phyloP scores from a whole-genome alignment of 805 yeast genomes.

The Saccharomycopsis microspora region DNA sequence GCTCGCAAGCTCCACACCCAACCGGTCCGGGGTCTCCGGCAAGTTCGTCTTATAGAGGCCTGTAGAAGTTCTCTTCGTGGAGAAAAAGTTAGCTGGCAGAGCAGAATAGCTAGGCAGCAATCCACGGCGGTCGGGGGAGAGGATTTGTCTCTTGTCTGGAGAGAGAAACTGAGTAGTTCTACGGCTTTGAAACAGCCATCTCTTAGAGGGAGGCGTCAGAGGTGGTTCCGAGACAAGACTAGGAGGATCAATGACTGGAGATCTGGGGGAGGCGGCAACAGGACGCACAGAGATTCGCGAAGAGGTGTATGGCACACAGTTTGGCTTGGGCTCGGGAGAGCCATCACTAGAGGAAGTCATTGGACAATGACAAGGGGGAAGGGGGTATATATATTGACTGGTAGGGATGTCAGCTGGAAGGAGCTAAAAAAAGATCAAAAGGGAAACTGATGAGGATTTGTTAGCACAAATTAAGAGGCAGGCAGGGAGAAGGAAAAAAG shows the following conservation, averaged over 20 bases:
- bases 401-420: too few species aligned
- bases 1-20: not conserved
- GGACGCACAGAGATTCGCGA: constrained; percentile 5
- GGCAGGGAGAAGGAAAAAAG: too few species aligned
- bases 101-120: not conserved
- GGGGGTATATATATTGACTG: too few species aligned
- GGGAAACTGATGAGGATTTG: too few species aligned
- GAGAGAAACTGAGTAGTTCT: constrained; percentile 6
- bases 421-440: too few species aligned
- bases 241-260: not conserved
- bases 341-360: too few species aligned
- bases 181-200: not conserved
- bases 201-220: constrained; percentile 11
- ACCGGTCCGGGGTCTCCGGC: constrained; percentile 11
- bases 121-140: too few species aligned
- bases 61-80: constrained; percentile 4
- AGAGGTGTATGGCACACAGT: constrained; percentile 15
- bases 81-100: constrained; percentile 5
- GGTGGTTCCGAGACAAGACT: constrained; percentile 1
- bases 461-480: too few species aligned
- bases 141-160: constrained; percentile 4
- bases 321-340: not conserved
- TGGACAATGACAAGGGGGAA: too few species aligned
- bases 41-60: not conserved
- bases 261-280: constrained; percentile 2